Evolutionary conservation across 2,329 filamentous ascomycete species (phyloP), one percentile per base, ranked within the genome.

Genomic region (Fusarium fracticaudum): DNA sequence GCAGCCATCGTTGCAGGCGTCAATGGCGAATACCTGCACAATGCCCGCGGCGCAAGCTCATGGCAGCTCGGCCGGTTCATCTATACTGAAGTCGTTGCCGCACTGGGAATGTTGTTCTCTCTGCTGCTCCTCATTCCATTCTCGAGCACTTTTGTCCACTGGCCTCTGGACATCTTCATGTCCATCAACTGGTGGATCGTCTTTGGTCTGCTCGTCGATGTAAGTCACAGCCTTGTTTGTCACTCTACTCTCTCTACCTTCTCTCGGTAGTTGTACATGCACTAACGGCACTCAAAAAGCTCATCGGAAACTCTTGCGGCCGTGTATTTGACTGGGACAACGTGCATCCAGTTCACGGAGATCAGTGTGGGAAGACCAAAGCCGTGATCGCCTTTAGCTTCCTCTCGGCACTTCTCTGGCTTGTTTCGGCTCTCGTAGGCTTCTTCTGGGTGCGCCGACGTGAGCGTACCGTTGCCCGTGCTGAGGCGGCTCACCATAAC

Each of bases 101-200:
- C 87, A 26, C 78, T 95, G 24, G 90, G 91, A 18, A 90, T 95
- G 62, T 81, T 95, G 45, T 84, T 94, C n/a, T 86, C 89, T 10
- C 82, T 95, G 33, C 80, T 95, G 71, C 94, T 92, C 89, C 86
- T 95, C 35, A 86, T 95, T 45, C 93, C 93, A 5, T 93, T 93
- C 79, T 88, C 89, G 5, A 84, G 85, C 58, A 87, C 86, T 53
- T 94, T 95, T 81, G 87, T 91, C 70, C 88, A 92, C 81, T 95
- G 91, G 88, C 91, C 91, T 1, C 84, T 91, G 76, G 93, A 96
- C 78, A 77, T 95, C 33, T 74, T 94, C 77, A 85, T 95, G 74
- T 92, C 91, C 50, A 83, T 91, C 63, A 86, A 89, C 55, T 95
- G 92, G 92, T 94, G 93, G 79, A 88, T 89, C 33, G 86, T 87